Evolutionary conservation across 2,329 filamentous ascomycete genomes (phyloP), one percentile per base, ranked within the genome.

Genomic region (Canariomyces notabilis): DNA sequence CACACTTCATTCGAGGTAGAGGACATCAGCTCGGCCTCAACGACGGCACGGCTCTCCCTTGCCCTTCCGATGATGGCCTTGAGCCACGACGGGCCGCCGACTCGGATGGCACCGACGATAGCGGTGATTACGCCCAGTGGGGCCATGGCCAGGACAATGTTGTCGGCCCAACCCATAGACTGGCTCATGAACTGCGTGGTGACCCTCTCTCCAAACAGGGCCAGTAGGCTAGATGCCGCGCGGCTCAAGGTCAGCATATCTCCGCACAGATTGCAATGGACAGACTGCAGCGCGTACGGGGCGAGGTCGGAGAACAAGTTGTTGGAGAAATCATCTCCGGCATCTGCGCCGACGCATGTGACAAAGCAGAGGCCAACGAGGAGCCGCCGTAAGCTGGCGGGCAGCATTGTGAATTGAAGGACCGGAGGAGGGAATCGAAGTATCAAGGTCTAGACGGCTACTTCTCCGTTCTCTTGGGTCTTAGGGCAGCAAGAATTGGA

Each of bases 151-250:
- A 77, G 64, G 4, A 73, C 66, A 2, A 76, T 56, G 31, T 68
- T 66, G 33, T 76, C 74, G 0, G 67, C 54, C 37, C 63, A 58
- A 2, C 59, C 64, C 2, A 68, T 61, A 0, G 67, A 66, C 26
- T 73, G 64, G 37, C 68, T 73, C 19, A 75, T 62, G 43, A 71
- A 75, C 53, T 75, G 72, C 55, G 68, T 74, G 0, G 70, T 69
- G 3, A 73, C 64, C 16, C 65, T 60, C 33, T 75, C 71, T 1
- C 71, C 72, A 31, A 75, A 75, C 5, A 50, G 32, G 5, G 47
- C 32, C 6, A 49, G 44, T 12, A 29, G 14, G 7, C 26, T 29
- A 12, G 14, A 12, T 29, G 26, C 4, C 9, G 7, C 3, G 8
- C n/a, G n/a, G n/a, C n/a, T n/a, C 26, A 4, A 29, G 9, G 26